phyloP scores from a whole-genome alignment of 345 rosid genomes.

The Moricandia arvensis region DNA sequence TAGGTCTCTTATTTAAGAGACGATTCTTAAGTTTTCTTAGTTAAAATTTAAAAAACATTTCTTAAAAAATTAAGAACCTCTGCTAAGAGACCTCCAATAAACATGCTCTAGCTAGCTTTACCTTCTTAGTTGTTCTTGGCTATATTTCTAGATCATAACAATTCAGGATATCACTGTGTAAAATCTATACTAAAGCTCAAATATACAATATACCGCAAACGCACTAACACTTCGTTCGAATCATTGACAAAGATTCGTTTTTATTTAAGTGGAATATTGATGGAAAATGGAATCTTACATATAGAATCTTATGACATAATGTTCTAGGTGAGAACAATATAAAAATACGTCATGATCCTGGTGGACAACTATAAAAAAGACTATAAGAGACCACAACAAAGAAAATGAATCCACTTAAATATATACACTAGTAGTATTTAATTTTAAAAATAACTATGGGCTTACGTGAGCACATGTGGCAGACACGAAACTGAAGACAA shows the following conservation, averaged over 20 bases:
- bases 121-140: no score
- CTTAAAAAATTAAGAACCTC: no score
- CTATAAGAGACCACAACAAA: constrained; percentile 20
- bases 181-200: no score
- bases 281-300: constrained; percentile 41
- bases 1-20: no score
- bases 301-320: constrained; percentile 39
- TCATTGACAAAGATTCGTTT: constrained; percentile 29
- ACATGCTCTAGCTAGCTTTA: no score
- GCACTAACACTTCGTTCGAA: constrained; percentile 32
- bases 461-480: constrained; percentile 44
- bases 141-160: no score
- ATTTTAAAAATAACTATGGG: constrained; percentile 5
- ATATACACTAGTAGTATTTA: background rate
- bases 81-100: no score
- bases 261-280: constrained; percentile 4
- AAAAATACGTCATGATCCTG: constrained; percentile 35
- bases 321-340: constrained; percentile 43
- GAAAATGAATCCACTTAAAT: constrained; percentile 26
- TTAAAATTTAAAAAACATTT: no score
- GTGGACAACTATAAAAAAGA: constrained; percentile 22
- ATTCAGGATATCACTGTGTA: no score
- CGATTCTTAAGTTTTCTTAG: no score
- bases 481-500: constrained; percentile 36
- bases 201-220: constrained; percentile 10